phyloP scores from a whole-genome alignment of 2,329 filamentous ascomycete species.

The Endothia cerciana region DNA sequence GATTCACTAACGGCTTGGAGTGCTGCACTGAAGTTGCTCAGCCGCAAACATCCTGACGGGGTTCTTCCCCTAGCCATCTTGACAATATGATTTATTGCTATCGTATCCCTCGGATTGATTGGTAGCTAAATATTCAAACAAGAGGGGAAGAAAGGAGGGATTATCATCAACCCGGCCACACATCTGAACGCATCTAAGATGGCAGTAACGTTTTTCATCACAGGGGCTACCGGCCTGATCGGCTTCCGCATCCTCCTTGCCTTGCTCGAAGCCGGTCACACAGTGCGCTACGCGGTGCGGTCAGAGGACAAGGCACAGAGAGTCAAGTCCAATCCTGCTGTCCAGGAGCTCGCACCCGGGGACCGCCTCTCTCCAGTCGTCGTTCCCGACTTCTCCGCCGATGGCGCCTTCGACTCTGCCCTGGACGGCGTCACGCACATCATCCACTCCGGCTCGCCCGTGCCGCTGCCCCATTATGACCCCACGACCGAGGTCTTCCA shows the following conservation, averaged over 20 bases:
- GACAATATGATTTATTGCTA: no score
- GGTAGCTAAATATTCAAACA: no score
- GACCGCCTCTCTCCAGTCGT: slow-evolving; percentile 33
- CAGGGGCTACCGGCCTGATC: slow-evolving; percentile 36
- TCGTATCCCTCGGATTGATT: no score
- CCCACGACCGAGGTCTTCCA: slow-evolving; percentile 32
- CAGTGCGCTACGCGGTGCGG: slow-evolving; percentile 34
- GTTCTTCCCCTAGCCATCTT: no score
- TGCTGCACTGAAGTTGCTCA: no score
- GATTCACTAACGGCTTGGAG: no score
- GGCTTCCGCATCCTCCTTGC: slow-evolving; percentile 36
- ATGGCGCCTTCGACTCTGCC: slow-evolving; percentile 34
- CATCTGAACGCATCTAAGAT: no score
- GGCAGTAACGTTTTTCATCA: slow-evolving; percentile 34
- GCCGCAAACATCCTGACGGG: no score
- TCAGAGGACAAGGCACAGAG: slow-evolving; percentile 33
- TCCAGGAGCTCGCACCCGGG: slow-evolving; percentile 27
- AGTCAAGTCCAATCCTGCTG: slow-evolving; percentile 34
- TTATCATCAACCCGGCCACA: no score
- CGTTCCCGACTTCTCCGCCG: slow-evolving; percentile 33
- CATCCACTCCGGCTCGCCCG: slow-evolving; percentile 34
- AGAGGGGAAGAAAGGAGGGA: no score
- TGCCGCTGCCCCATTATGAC: slow-evolving; percentile 30
- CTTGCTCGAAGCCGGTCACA: slow-evolving; percentile 34
- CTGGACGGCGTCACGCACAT: slow-evolving; percentile 34